These are phyloP conservation scores for Beauveria sp. DNA, from an alignment of 2,329 filamentous ascomycete species.

Conservation along the genomic window DNA sequence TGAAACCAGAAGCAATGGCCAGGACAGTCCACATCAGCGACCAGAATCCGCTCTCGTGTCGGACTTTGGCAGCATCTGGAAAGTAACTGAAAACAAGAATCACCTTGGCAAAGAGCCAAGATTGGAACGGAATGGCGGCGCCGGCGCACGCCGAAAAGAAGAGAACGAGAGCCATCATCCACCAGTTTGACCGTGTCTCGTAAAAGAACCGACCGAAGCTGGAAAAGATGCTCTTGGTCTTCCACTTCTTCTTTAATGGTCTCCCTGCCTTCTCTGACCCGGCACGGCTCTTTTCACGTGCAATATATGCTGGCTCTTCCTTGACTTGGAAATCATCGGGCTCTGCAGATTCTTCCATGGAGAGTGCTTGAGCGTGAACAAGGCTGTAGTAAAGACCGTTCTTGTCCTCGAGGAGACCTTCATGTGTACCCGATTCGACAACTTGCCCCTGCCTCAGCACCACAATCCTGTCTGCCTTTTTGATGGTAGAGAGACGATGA, in stretches of 20 bases:
- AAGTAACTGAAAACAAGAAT: slow-evolving; percentile 39
- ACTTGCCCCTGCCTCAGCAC: slow-evolving; percentile 66
- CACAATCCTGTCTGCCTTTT: slow-evolving; percentile 69
- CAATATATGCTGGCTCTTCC: slow-evolving; percentile 33
- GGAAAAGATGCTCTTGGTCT: slow-evolving; percentile 36
- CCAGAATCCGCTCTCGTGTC: slow-evolving; percentile 49
- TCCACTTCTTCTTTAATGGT: slow-evolving; percentile 23
- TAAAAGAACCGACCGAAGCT: slow-evolving; percentile 50
- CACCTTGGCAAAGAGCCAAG: slow-evolving; percentile 47
- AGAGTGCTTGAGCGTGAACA: slow-evolving; percentile 55
- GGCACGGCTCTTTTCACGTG: slow-evolving; percentile 39
- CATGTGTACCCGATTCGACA: slow-evolving; percentile 68
- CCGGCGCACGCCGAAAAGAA: slow-evolving; percentile 37
- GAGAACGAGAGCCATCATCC: slow-evolving; percentile 44
- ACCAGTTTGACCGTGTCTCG: slow-evolving; percentile 46
- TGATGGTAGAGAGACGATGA: slow-evolving; percentile 66
- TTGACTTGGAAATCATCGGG: slow-evolving; percentile 25
- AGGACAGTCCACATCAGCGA: slow-evolving; percentile 57
- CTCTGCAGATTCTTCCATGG: slow-evolving; percentile 39
- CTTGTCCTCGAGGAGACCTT: slow-evolving; percentile 54
- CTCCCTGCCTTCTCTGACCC: slow-evolving; percentile 24
- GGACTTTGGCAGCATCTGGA: slow-evolving; percentile 23
- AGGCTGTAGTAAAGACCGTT: slow-evolving; percentile 61
- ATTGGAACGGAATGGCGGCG: slow-evolving; percentile 41
- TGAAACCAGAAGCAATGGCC: slow-evolving; percentile 42